Conservation (phyloP, 139 green algal species). For the Astrephomene gubernaculifera region DNA sequence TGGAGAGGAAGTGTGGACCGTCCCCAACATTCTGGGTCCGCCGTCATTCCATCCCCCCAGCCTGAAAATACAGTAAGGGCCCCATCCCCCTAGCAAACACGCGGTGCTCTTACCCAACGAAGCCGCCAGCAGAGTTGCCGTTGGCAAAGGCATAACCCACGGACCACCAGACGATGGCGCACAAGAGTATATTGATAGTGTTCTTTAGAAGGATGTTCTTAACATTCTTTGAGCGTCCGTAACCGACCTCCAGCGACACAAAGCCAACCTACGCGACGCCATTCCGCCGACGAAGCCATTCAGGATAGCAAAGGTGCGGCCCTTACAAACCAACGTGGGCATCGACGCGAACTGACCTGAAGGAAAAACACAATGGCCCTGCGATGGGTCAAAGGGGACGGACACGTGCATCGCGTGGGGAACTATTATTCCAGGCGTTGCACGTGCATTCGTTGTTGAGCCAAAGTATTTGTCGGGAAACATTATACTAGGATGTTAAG, state of each 20-base stretch:
- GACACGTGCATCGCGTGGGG: neutral
- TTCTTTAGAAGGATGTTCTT: conserved; percentile 68
- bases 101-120: conserved; percentile 64
- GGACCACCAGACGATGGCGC: conserved; percentile 66
- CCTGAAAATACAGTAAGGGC: too few species aligned
- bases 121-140: conserved; percentile 52
- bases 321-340: neutral
- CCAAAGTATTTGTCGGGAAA: neutral
- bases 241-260: conserved; percentile 58
- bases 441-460: neutral
- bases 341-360: conserved; percentile 36
- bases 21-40: too few species aligned
- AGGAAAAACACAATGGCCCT: conserved; percentile 68
- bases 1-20: too few species aligned
- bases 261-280: conserved; percentile 47
- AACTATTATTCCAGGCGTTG: too few species aligned
- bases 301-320: neutral
- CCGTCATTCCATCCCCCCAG: too few species aligned
- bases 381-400: neutral
- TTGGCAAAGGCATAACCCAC: conserved; percentile 79
- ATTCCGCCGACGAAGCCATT: neutral
- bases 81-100: neutral
- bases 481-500: neutral
- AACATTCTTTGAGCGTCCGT: conserved; percentile 62
- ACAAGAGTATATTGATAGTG: conserved; percentile 55